Evolutionary conservation across 1,139 yeast genomes (phyloP), one percentile per base, ranked within the genome.

Genomic region (Geotrichum candidum): DNA sequence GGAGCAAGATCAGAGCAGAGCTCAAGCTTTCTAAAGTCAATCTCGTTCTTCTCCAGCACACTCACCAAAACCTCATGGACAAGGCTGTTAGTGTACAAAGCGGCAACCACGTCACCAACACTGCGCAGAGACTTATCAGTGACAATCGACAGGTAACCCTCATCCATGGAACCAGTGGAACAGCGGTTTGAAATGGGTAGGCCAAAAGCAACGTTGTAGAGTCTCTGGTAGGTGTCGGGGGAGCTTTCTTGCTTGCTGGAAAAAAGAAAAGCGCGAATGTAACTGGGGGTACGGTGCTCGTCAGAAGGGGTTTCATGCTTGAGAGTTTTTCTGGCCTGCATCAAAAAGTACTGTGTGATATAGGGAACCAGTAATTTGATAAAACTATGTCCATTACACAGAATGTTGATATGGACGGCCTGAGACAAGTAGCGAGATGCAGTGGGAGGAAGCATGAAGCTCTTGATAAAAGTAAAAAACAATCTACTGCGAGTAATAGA

Each of bases 101-200:
- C 72, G n/a, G 74, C 72, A 59, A 72, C 59, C 4, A 69, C 69
- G 58, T 74, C 77, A 13, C 71, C 64, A 18, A 71, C 68, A 2
- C 74, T 65, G 41, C 68, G 67, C 50, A 73, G 63, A 18, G 70
- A 66, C 51, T 67, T 64, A 61, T 73, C 76, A 45, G 64, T 56
- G 33, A 65, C 56, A 27, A 70, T 68, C 4, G 72, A 63, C 56
- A 61, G 62, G 38, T 68, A 63, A 10, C 72, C 72, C 46, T 69
- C 72, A 51, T 72, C 74, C 7, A 66, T 65, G 53, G 59, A 63
- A 5, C 65, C 65, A 11, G 58, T 54, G n/a, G 62, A 51, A 54
- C 67, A 61, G 9, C 62, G 63, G 29, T 61, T 61, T 35, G 67
- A 61, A 10, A 62, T 41, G 3, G 68, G 65, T 13, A 48, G 56